phyloP scores from a whole-genome alignment of 768 basidiomycete genomes.

The Rhizopogon salebrosus region DNA sequence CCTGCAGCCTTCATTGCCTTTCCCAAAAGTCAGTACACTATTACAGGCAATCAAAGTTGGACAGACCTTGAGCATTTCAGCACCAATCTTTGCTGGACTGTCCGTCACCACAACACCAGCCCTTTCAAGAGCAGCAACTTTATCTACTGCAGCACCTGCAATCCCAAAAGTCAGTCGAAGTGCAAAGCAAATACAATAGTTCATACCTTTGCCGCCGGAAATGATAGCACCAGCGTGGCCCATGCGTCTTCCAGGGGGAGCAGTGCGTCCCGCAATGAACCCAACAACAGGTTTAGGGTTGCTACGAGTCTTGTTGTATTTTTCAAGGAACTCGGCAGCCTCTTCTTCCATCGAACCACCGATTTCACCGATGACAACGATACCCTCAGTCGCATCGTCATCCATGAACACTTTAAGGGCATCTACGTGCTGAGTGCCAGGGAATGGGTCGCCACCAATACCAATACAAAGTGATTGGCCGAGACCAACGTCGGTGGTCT shows the following conservation, averaged over 20 bases:
- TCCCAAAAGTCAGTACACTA: slow-evolving; percentile 2
- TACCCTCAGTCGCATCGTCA: slow-evolving; percentile 94
- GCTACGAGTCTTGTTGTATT: slow-evolving; percentile 83
- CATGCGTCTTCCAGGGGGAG: slow-evolving; percentile 97
- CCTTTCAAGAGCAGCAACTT: slow-evolving; percentile 83
- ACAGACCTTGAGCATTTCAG: slow-evolving; percentile 80
- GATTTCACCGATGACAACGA: slow-evolving; percentile 98
- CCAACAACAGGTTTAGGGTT: slow-evolving; percentile 94
- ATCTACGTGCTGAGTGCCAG: slow-evolving; percentile 92
- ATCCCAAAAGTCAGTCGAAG: background rate
- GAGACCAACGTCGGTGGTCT: slow-evolving; percentile 92
- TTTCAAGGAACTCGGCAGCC: slow-evolving; percentile 92
- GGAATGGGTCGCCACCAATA: slow-evolving; percentile 97
- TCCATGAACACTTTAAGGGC: slow-evolving; percentile 95
- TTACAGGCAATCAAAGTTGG: slow-evolving; percentile 3
- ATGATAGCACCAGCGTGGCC: slow-evolving; percentile 99
- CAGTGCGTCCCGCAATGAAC: slow-evolving; percentile 97
- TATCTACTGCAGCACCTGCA: slow-evolving; percentile 84
- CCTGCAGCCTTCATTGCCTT: slow-evolving; percentile 81
- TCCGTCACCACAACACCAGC: slow-evolving; percentile 93
- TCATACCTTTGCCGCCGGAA: slow-evolving; percentile 88
- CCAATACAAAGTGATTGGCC: slow-evolving; percentile 96
- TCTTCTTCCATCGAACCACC: slow-evolving; percentile 99
- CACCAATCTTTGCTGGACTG: slow-evolving; percentile 93
- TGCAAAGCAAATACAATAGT: background rate